Base-by-base conservation (phyloP, 768 basidiomycete species). In the Daedaleopsis sinensis region DNA sequence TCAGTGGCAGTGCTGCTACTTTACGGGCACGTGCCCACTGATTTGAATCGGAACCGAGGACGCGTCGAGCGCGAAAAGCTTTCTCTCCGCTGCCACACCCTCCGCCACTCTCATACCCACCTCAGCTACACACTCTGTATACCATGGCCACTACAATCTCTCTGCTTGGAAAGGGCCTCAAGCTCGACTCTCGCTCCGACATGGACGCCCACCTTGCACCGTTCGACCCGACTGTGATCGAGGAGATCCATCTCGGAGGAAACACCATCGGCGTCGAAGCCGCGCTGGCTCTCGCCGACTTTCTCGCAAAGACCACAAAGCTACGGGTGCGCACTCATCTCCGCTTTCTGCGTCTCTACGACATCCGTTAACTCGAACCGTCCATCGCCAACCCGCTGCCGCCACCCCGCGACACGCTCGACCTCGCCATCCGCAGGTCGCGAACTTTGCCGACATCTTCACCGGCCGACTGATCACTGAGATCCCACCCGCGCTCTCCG, bases 361-460 rank as follows among this genome's bases (percentile, higher is more conserved):
- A 39, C 36, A 32, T 3, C 27, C 27, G 27, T 6, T 24, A 58
- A 47, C 35, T 43, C 21, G n/a, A 46, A 57, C 63, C 54, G 66
- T 47, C 48, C 3, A 24, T 19, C 4, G 21, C 49, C 19, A 21
- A 42, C 39, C 16, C 52, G 39, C 43, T 24, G 36, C 15, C 38
- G 32, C 32, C 38, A 35, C 39, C 19, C 21, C 35, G 19, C 56
- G 44, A 53, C n/a, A 43, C 39, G 24, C 52, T 21, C 19, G 18
- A 16, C 48, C 49, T 27, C 51, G 27, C 18, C 15, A 55, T 55
- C 54, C 49, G 32, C 72, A 98, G 97, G 79, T 96, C 61, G 96
- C 96, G 67, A 89, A 98, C 79, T 92, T 98, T 65, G 91, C 94
- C 35, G 96, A 98, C 77, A 96, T 99, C 76, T 99, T 99, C 78